Evolutionary conservation across 2,329 filamentous ascomycete species (phyloP), one percentile per base, ranked within the genome.

Genomic region (Lachnellula suecica): DNA sequence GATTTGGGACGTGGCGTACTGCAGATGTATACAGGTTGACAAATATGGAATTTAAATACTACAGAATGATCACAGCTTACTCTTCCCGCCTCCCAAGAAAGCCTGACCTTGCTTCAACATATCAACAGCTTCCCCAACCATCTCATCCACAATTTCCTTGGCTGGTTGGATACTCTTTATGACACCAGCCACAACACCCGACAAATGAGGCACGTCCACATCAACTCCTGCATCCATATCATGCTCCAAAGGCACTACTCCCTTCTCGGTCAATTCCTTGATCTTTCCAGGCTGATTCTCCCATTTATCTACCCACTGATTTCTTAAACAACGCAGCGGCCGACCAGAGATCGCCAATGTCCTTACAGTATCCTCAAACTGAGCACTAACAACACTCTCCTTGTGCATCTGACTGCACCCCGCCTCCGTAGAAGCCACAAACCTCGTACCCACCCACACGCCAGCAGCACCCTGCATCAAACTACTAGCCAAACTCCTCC

Each of bases 361-460:
- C 44, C 91, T 77, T 59, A 90, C 74, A 1, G 93, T 97, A 62
- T 89, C 91, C 37, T 87, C 84, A 63, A 90, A 92, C 10, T 76
- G 79, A 51, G 91, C 93, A n/a, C 73, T 75, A 2, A 96, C 87
- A 0, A 97, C 91, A 25, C 85, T 87, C 61, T 87, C 76, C 74
- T 97, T 97, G 71, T 97, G 92, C 74, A 85, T 75, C 62, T 87
- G 79, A 68, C 86, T 89, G 65, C 90, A 92, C 15, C 85, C 87
- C 1, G 91, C 91, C 74, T 97, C 93, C 29, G 76, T 78, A 8
- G 83, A 84, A 1, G 93, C 92, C 15, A 97, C 90, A 70, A 97
- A 97, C 19, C 93, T 79, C 54, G 93, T 97, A 24, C 93, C 93
- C 1, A 97, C 92, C 93, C 93, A 97, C 1, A 95, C 93, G 10